Evolutionary conservation across 768 basidiomycete species (phyloP).

Genomic region (Leucosporidium creatinivorum): DNA sequence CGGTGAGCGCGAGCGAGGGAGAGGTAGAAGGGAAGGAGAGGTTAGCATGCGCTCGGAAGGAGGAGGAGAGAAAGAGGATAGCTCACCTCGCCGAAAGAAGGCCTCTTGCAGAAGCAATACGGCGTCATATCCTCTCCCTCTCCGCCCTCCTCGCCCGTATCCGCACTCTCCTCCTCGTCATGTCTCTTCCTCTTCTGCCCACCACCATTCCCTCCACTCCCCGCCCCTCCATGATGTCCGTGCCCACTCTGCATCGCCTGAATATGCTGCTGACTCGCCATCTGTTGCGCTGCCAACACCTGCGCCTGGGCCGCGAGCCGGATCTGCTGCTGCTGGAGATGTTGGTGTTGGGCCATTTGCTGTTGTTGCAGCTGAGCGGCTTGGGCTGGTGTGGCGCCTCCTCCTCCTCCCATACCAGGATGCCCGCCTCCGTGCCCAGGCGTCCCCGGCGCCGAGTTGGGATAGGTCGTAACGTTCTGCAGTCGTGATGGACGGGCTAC

Average conservation of each 20-base stretch:
- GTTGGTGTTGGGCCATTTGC: slow-evolving; percentile 9
- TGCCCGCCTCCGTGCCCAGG: neutral
- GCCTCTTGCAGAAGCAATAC: slow-evolving; percentile 33
- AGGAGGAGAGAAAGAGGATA: neutral
- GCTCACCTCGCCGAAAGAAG: slow-evolving; percentile 32
- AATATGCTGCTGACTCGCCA: neutral
- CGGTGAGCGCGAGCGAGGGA: neutral
- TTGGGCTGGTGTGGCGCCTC: slow-evolving; percentile 1
- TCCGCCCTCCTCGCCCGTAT: slow-evolving; percentile 35
- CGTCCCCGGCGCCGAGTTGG: slow-evolving; percentile 5
- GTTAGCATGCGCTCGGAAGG: too few relatives aligned
- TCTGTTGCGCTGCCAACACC: neutral
- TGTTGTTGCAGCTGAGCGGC: slow-evolving; percentile 24
- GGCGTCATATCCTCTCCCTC: slow-evolving; percentile 30
- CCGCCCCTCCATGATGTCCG: neutral
- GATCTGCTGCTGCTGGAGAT: slow-evolving; percentile 5
- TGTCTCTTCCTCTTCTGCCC: slow-evolving; percentile 44
- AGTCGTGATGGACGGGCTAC: slow-evolving; percentile 24
- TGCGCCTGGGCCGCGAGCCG: neutral
- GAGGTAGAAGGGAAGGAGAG: neutral
- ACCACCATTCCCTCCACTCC: neutral
- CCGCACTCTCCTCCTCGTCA: slow-evolving; percentile 39
- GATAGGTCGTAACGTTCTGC: slow-evolving; percentile 24
- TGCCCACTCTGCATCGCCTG: neutral
- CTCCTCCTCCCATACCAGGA: neutral